Conservation (phyloP, 805 yeast genomes). For the Blastobotrys americana region DNA sequence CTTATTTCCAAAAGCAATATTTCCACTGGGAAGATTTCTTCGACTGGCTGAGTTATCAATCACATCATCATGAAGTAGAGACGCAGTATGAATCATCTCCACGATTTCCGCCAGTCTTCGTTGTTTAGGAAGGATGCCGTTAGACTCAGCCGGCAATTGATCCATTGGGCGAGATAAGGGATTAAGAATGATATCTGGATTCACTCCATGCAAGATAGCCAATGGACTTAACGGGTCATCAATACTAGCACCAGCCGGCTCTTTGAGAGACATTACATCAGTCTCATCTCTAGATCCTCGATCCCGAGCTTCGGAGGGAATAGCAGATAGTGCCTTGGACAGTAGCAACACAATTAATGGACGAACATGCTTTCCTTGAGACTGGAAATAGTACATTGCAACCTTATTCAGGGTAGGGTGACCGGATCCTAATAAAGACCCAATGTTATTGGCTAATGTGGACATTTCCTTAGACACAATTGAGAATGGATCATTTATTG, state of each 20-base stretch:
- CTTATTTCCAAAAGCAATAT: constrained; percentile 88
- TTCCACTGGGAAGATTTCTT: constrained; percentile 86
- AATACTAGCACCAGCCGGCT: constrained; percentile 27
- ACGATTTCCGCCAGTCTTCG: constrained; percentile 94
- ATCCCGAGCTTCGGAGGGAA: constrained; percentile 63
- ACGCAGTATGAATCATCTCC: constrained; percentile 97
- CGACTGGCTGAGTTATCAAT: constrained; percentile 82
- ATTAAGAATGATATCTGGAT: constrained; percentile 69
- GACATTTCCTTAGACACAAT: constrained; percentile 93
- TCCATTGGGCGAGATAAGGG: constrained; percentile 80
- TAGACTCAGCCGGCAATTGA: constrained; percentile 53
- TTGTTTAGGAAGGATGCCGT: constrained; percentile 90
- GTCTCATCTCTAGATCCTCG: constrained; percentile 49
- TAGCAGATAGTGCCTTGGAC: constrained; percentile 66
- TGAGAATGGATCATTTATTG: constrained; percentile 76
- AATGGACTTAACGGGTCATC: constrained; percentile 63
- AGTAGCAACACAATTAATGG: constrained; percentile 82
- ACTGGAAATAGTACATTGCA: constrained; percentile 90
- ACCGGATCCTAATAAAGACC: constrained; percentile 80
- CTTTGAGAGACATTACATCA: constrained; percentile 25
- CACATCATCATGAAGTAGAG: constrained; percentile 92
- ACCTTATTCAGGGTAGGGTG: constrained; percentile 90
- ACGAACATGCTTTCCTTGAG: constrained; percentile 92
- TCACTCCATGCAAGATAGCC: constrained; percentile 78
- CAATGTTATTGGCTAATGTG: constrained; percentile 77